Evolutionary conservation across 768 basidiomycete species (phyloP).

Genomic region (Mrakia blollopis): DNA sequence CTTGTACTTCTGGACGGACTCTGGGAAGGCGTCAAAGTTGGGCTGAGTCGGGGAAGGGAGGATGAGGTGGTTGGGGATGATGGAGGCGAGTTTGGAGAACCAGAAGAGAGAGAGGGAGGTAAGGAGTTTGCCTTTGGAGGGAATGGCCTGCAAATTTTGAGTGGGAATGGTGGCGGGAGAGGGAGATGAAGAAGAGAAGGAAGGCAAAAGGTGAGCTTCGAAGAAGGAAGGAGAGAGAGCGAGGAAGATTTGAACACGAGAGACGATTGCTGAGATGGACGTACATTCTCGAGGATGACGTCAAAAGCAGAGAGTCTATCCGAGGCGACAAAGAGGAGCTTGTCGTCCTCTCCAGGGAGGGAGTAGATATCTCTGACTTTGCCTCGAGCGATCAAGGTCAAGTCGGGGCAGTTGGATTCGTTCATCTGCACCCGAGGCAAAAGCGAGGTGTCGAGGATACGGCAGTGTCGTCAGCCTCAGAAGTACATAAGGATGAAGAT

Average conservation of each 20-base stretch:
- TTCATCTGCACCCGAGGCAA: not conserved
- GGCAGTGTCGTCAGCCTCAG: too few relatives aligned
- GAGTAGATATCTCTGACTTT: conserved; percentile 95
- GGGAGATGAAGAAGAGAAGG: not conserved
- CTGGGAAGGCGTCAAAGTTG: conserved; percentile 64
- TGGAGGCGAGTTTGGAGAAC: conserved; percentile 73
- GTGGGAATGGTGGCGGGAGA: not conserved
- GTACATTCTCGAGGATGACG: conserved; percentile 85
- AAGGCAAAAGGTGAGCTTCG: not conserved
- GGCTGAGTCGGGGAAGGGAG: conserved; percentile 46
- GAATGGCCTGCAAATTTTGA: conserved; percentile 65
- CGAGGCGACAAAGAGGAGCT: conserved; percentile 84
- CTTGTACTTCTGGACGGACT: conserved; percentile 65
- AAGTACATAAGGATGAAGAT: too few relatives aligned
- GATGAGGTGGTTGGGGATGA: conserved; percentile 88
- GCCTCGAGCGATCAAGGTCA: conserved; percentile 74
- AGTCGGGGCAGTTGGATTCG: conserved; percentile 44
- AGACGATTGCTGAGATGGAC: conserved; percentile 42
- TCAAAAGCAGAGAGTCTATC: conserved; percentile 97
- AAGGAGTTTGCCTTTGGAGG: conserved; percentile 83
- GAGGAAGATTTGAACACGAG: not conserved
- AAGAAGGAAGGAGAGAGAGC: not conserved
- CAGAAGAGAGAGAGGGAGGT: conserved; percentile 90
- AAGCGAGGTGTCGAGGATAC: not conserved
- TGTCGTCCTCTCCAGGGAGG: conserved; percentile 57